These are phyloP conservation scores for Thermothelomyces thermophilus DNA, from an alignment of 2,329 filamentous ascomycete species.

Conservation along the genomic window DNA sequence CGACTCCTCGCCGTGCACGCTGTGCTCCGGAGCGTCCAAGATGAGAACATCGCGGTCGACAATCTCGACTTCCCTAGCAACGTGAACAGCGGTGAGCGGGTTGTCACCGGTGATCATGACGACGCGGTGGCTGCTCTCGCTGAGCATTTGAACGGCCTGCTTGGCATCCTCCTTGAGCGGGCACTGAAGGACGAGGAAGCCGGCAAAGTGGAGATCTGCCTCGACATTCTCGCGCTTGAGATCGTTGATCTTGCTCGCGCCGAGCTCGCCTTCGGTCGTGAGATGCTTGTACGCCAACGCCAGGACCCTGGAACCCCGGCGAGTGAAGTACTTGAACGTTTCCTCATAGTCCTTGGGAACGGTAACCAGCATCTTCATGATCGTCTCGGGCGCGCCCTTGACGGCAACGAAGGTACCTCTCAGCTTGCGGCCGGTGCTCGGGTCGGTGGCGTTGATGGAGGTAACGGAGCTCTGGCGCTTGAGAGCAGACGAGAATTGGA, in stretches of 20 bases:
- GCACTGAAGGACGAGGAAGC: slow-evolving; percentile 91
- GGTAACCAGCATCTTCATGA: slow-evolving; percentile 81
- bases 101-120: slow-evolving; percentile 99
- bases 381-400: slow-evolving; percentile 96
- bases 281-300: slow-evolving; percentile 92
- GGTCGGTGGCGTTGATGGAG: slow-evolving; percentile 66
- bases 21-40: slow-evolving; percentile 88
- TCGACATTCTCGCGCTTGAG: slow-evolving; percentile 91
- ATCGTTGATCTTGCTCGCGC: slow-evolving; percentile 81
- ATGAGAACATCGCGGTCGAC: slow-evolving; percentile 94
- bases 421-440: slow-evolving; percentile 65
- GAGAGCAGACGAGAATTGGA: slow-evolving; percentile 94
- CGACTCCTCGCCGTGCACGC: slow-evolving; percentile 68
- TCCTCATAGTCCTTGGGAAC: slow-evolving; percentile 89
- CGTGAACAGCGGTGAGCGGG: slow-evolving; percentile 90
- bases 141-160: slow-evolving; percentile 90
- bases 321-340: slow-evolving; percentile 96
- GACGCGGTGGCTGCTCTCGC: slow-evolving; percentile 96
- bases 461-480: slow-evolving; percentile 96
- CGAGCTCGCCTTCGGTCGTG: slow-evolving; percentile 71
- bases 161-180: slow-evolving; percentile 95
- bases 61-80: slow-evolving; percentile 92
- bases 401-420: slow-evolving; percentile 89
- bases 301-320: slow-evolving; percentile 89
- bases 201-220: slow-evolving; percentile 76